phyloP scores from a whole-genome alignment of 2,329 filamentous ascomycete species.

The Aureobasidium vineae region DNA sequence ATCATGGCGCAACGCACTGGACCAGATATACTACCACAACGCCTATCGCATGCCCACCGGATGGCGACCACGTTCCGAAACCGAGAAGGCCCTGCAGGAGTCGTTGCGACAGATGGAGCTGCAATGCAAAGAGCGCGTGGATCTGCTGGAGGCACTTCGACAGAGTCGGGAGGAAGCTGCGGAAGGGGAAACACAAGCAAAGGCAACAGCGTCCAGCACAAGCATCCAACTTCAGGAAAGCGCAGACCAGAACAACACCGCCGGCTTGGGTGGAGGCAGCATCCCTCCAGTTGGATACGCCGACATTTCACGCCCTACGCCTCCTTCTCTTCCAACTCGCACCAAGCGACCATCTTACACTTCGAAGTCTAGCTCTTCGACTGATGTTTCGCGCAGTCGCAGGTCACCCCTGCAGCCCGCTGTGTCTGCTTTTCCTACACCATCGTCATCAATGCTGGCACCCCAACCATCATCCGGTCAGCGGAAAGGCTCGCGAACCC shows the following conservation, averaged over 20 bases:
- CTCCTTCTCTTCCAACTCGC: conserved; percentile 39
- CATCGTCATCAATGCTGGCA: conserved; percentile 37
- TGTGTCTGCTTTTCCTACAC: conserved; percentile 27
- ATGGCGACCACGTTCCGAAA: conserved; percentile 72
- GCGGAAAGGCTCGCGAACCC: conserved; percentile 55
- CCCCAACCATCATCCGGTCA: conserved; percentile 38
- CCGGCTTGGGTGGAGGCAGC: conserved; percentile 74
- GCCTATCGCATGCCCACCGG: conserved; percentile 68
- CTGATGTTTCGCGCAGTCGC: conserved; percentile 20
- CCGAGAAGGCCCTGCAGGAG: conserved; percentile 76
- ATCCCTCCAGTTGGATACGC: conserved; percentile 77
- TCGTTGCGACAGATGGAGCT: conserved; percentile 79
- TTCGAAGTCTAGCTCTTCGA: conserved; percentile 47
- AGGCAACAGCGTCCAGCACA: conserved; percentile 24
- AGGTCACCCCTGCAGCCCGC: conserved; percentile 21
- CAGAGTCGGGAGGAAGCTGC: conserved; percentile 54
- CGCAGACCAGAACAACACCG: conserved; percentile 18
- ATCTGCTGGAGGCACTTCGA: conserved; percentile 77
- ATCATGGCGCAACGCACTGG: conserved; percentile 85
- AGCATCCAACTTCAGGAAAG: conserved; percentile 3
- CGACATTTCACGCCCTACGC: conserved; percentile 68
- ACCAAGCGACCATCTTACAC: conserved; percentile 48
- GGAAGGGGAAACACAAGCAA: background rate
- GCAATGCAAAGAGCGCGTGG: conserved; percentile 91
- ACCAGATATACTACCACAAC: conserved; percentile 84